Conservation (phyloP, 768 basidiomycete species). For the Amanita phalloides region DNA sequence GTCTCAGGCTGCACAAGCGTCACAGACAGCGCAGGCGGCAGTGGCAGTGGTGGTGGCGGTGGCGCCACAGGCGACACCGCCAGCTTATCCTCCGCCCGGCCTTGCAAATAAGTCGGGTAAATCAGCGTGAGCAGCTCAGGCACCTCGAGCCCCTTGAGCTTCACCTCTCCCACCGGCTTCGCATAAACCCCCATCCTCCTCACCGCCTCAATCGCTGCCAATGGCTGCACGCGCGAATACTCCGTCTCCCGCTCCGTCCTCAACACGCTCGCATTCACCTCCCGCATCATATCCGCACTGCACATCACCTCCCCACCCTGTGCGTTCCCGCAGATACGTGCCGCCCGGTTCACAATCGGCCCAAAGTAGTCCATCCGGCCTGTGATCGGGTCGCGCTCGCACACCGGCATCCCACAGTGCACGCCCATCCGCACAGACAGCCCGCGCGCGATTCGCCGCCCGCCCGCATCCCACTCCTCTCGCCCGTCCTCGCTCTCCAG, state of each 20-base stretch:
- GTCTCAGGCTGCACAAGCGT: no score
- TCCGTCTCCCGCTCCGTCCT: constrained; percentile 49
- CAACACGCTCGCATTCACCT: constrained; percentile 57
- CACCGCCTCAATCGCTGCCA: constrained; percentile 64
- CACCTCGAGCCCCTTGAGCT: constrained; percentile 89
- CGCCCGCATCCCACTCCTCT: constrained; percentile 56
- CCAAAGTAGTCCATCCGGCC: constrained; percentile 98
- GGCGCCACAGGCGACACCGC: constrained; percentile 18
- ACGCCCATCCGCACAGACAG: constrained; percentile 96
- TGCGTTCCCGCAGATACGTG: constrained; percentile 74
- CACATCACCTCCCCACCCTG: constrained; percentile 92
- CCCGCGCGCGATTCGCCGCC: constrained; percentile 70
- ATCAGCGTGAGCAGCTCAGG: constrained; percentile 82
- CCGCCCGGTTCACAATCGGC: constrained; percentile 89
- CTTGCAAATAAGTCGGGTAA: constrained; percentile 66
- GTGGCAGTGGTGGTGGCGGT: constrained; percentile 20
- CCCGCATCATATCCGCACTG: constrained; percentile 77
- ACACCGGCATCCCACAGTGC: constrained; percentile 83
- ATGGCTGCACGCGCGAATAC: constrained; percentile 44
- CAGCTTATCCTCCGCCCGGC: constrained; percentile 40
- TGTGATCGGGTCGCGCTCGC: constrained; percentile 86
- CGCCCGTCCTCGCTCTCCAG: constrained; percentile 88
- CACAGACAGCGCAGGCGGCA: constrained; percentile 17
- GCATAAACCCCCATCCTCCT: constrained; percentile 59
- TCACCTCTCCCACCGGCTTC: constrained; percentile 76